Evolutionary conservation across 495 filamentous ascomycete species (phyloP), one percentile per base, ranked within the genome.

Genomic region (Penicillium desertorum): DNA sequence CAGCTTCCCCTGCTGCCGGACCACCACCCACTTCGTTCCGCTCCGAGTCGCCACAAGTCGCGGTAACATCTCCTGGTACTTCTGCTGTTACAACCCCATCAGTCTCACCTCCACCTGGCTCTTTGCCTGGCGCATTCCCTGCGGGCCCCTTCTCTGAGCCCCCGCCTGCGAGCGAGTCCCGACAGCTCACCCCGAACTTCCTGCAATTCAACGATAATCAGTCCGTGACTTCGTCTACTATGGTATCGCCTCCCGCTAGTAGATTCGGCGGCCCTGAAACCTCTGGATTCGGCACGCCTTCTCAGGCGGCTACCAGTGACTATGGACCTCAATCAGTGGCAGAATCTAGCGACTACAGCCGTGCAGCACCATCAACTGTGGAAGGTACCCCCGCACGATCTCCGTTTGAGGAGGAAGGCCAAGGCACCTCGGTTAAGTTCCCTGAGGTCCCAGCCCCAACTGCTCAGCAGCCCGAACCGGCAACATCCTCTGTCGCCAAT

Each of bases 181-280:
- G 86, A 37, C 90, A 94, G 67, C 79, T 90, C 53, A 89, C 81
- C 32, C 86, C 90, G 16, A 82, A 79, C 64, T 88, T 87, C 62
- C 72, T 90, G 17, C 86, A 88, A 0, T 84, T 94, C 54, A 78
- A 72, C 52, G 76, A 76, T 25, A 74, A 81, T 37, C 88, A 91
- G 49, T 90, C 89, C 1, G 70, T 87, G 45, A 84, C 82, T 52
- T 90, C 88, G 19, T 93, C 91, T 3, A 89, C 90, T 2, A 86
- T 87, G 74, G 88, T 88, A 27, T 87, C 88, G 16, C 88, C 91
- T n/a, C 86, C 92, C 25, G 87, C 82, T 42, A 91, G 89, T 65
- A 81, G 88, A 50, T 83, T 83, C 65, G 86, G 85, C 49, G 71
- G 66, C 23, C 63, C 60, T 51, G 83, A 86, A 37, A 68, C 63